Percentiles rank a stretch among this genome's conserved stretches.
phyloP scores from a whole-genome alignment of 805 yeast genomes.

The Grigorovia transvaalensis region DNA sequence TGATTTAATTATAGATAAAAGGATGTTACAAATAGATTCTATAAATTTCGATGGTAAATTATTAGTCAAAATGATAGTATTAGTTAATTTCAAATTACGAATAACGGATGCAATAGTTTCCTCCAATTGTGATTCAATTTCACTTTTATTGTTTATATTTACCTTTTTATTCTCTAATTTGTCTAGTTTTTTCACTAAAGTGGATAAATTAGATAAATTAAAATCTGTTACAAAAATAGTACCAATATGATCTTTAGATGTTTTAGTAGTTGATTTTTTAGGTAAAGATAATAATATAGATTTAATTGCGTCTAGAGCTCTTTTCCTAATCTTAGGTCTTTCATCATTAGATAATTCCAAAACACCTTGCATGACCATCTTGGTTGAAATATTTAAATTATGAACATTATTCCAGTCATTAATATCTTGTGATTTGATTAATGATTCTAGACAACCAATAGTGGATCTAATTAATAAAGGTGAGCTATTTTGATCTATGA shows the following conservation, averaged over 20 bases:
- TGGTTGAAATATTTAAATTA: constrained; percentile 48
- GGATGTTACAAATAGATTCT: constrained; percentile 62
- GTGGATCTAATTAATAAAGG: constrained; percentile 78
- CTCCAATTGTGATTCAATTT: constrained; percentile 32
- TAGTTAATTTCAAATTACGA: constrained; percentile 68
- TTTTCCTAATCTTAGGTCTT: constrained; percentile 90
- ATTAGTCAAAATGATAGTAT: constrained; percentile 56
- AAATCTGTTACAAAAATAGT: constrained; percentile 59
- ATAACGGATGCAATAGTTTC: constrained; percentile 51
- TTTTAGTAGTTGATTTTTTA: constrained; percentile 18
- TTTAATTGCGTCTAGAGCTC: constrained; percentile 84
- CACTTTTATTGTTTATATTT: constrained; percentile 16
- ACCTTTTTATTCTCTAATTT: constrained; percentile 28
- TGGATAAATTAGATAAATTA: constrained; percentile 45
- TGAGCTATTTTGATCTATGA: constrained; percentile 56
- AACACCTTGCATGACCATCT: constrained; percentile 69
- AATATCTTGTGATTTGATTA: constrained; percentile 70
- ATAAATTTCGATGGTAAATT: constrained; percentile 73
- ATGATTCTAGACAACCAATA: constrained; percentile 73
- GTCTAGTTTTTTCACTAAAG: constrained; percentile 33
- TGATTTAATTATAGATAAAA: constrained; percentile 68
- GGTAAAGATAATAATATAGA: constrained; percentile 56
- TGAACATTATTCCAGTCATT: constrained; percentile 60
- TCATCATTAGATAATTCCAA: constrained; percentile 73
- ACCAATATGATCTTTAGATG: constrained; percentile 58